Base-by-base conservation (phyloP, 495 filamentous ascomycete species). In the Talaromyces liani region DNA sequence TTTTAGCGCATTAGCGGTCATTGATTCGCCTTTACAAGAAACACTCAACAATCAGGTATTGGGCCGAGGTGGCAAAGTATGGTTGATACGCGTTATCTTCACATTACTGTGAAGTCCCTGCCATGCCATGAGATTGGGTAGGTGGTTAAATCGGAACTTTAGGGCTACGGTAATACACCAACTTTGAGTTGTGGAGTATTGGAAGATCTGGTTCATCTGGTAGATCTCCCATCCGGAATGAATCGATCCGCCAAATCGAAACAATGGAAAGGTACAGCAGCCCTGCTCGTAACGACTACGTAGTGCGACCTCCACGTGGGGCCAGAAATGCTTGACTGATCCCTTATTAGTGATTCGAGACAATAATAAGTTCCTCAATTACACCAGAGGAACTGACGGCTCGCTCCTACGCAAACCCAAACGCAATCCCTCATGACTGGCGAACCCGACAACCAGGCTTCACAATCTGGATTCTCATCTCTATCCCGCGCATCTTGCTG, bases 361-460 rank as follows among this genome's bases (percentile, higher is more conserved):
- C n/a, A n/a, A n/a, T n/a, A n/a, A n/a, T n/a, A n/a, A n/a, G n/a
- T 39, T 39, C 36, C 12, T 39, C 36, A 1, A 2, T 14, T 34
- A 10, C 12, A 34, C 12, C 12, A 3, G 1, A 16, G 12, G 8
- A 41, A 12, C 9, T 18, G 4, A 54, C 24, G 49, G 49, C 49
- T 54, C 18, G 49, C 10, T 82, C 77, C 9, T 84, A 85, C 49
- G 86, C 87, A 65, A 12, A 85, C 81, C n/a, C 83, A 80, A 45
- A 83, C 67, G 31, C 87, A 20, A 34, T 80, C 82, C 33, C 79
- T 68, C 22, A 74, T 62, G 9, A 85, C 39, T 68, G 66, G 66
- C 20, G 86, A 82, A 41, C 90, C 69, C 6, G 72, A 75, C 34
- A 88, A 66, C 65, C 90, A 88, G 56, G 90, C 69, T 10, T 78